Evolutionary conservation across 108 stramenopile species (phyloP), one percentile per base, ranked within the genome.

Genomic region (Skeletonema potamos): DNA sequence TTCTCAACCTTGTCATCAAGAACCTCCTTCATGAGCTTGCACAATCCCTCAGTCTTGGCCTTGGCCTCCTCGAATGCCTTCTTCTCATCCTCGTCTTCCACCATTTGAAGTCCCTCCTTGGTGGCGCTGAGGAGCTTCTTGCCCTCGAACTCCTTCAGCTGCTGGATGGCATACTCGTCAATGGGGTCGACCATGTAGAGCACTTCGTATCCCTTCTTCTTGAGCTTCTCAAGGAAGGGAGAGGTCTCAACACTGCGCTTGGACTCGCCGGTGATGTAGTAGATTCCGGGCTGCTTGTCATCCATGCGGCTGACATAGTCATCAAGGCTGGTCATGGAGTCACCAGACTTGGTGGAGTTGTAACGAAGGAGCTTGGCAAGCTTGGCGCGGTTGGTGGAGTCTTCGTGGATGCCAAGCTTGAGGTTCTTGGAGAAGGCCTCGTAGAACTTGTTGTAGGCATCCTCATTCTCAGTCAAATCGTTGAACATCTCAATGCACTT

Each of bases 1-100:
- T 99, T 99, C 86, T 99, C 99, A 68, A 99, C 98, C 98, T 99
- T 99, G 89, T 99, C 99, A 63, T 97, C 98, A 51, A 99, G 91
- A 28, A 99, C 98, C 30, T 32, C 30, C 30, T 32, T 32, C 1
- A 32, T 32, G 76, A 4, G 30, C 6, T 32, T 6, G 30, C 0
- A 98, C 37, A 99, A 85, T 48, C 90, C 86, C 75, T 97, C 96
- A 26, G 93, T 86, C 79, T 92, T 87, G 48, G 91, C 92, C 96
- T 99, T 99, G 43, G 95, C 96, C 73, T 98, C 99, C 74, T 99
- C 99, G 81, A 98, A 98, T 18, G 83, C 84, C 83, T 95, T 91
- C 96, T 98, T 97, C 88, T 99, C 98, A 15, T 99, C 99, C 56
- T 99, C 99, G 66, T 96, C 95, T 58, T 98, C 89, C 17, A 74